Conservation (phyloP, 2,329 filamentous ascomycete species). For the Ceratocystis alfenasii region DNA sequence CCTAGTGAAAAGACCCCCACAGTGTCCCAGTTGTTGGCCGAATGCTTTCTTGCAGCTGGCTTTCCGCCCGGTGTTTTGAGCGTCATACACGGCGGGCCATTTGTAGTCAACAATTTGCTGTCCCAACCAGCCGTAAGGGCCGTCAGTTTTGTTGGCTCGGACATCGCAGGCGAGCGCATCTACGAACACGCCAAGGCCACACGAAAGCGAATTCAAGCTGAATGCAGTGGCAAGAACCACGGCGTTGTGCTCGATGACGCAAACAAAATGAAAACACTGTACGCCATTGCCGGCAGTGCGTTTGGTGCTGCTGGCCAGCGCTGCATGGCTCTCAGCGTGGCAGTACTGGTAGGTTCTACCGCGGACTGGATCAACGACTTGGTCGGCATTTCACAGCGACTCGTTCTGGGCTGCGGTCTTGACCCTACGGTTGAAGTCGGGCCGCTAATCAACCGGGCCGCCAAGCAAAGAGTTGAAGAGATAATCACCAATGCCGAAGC, state of each 20-base stretch:
- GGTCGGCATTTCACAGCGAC: slow-evolving; percentile 46
- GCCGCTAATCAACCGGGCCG: slow-evolving; percentile 24
- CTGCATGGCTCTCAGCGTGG: slow-evolving; percentile 48
- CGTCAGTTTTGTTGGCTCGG: slow-evolving; percentile 66
- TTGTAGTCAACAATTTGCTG: slow-evolving; percentile 55
- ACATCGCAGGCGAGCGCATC: slow-evolving; percentile 56
- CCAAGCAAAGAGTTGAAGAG: slow-evolving; percentile 24
- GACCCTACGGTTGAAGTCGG: slow-evolving; percentile 24
- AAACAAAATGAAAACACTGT: slow-evolving; percentile 50
- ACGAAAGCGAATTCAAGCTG: slow-evolving; percentile 54
- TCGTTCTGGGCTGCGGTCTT: slow-evolving; percentile 28
- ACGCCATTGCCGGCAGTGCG: slow-evolving; percentile 36
- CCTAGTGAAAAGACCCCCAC: slow-evolving; percentile 43
- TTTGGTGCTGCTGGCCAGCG: slow-evolving; percentile 45
- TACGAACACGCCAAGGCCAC: slow-evolving; percentile 57
- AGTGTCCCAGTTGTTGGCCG: slow-evolving; percentile 30
- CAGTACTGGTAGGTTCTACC: slow-evolving; percentile 53
- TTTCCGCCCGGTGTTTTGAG: slow-evolving; percentile 67
- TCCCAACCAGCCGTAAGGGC: slow-evolving; percentile 58
- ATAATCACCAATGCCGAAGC: slow-evolving; percentile 24
- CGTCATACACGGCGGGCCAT: slow-evolving; percentile 47
- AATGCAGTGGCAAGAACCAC: slow-evolving; percentile 56
- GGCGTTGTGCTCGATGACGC: slow-evolving; percentile 54
- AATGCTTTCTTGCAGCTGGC: slow-evolving; percentile 57
- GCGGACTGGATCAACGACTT: slow-evolving; percentile 54